A percentile compares a stretch with the other conserved stretches of the same genome.
phyloP scores from a whole-genome alignment of 208 protist genomes.

The Entamoeba nuttalli region DNA sequence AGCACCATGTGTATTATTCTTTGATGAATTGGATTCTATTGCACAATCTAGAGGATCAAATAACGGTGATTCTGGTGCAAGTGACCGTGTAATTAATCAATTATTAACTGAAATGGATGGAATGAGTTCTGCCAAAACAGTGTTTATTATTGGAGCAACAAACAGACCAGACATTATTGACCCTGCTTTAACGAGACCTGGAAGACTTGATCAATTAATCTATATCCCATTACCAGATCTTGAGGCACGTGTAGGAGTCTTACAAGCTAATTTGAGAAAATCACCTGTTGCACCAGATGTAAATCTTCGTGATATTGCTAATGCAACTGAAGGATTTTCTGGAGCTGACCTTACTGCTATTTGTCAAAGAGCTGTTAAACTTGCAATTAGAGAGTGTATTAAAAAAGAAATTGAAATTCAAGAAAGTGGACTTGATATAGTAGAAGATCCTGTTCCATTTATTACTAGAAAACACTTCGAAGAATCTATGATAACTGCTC shows the following conservation, averaged over 20 bases:
- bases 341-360: slow-evolving; percentile 93
- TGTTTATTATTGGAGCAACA: slow-evolving; percentile 99
- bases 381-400: slow-evolving; percentile 69
- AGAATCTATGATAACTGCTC: slow-evolving; percentile 53
- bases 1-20: slow-evolving; percentile 99
- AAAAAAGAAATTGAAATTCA: slow-evolving; percentile 35
- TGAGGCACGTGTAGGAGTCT: slow-evolving; percentile 74
- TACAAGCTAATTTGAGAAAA: slow-evolving; percentile 88
- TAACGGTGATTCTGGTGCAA: slow-evolving; percentile 78
- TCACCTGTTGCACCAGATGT: slow-evolving; percentile 81
- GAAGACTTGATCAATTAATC: slow-evolving; percentile 80
- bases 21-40: slow-evolving; percentile 99
- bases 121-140: slow-evolving; percentile 93
- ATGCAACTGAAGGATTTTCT: slow-evolving; percentile 86
- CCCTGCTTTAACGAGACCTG: slow-evolving; percentile 92
- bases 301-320: slow-evolving; percentile 78
- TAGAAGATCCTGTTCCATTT: slow-evolving; percentile 54
- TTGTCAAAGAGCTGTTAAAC: slow-evolving; percentile 62
- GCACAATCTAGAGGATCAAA: slow-evolving; percentile 72
- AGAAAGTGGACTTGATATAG: slow-evolving; percentile 10
- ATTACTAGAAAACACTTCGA: slow-evolving; percentile 61
- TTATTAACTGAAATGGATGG: slow-evolving; percentile 99
- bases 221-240: slow-evolving; percentile 99
- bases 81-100: slow-evolving; percentile 99
- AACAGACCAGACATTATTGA: slow-evolving; percentile 99